Percentiles rank a stretch among this genome's conserved stretches.
Evolutionary conservation across 108 stramenopile species (phyloP).

Genomic region (Parietichytrium sp.): DNA sequence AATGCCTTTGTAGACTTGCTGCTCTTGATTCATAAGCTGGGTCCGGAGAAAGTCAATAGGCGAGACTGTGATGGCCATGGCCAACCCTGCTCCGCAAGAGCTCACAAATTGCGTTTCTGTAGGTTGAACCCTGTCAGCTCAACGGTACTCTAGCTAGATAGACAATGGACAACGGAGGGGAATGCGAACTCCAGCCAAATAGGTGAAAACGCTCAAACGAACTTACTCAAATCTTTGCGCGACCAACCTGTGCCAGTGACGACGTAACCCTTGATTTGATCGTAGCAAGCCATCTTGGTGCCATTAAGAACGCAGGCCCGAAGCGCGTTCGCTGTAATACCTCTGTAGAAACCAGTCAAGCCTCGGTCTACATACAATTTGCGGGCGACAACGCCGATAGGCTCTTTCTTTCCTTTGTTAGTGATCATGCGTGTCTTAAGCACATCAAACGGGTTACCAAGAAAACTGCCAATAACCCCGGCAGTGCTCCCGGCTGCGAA

Average conservation of each 20-base stretch:
- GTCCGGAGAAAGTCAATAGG: slow-evolving; percentile 30
- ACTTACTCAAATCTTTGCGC: slow-evolving; percentile 70
- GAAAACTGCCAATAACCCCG: slow-evolving; percentile 79
- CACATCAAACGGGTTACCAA: slow-evolving; percentile 90
- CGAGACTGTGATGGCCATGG: slow-evolving; percentile 9
- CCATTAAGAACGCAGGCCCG: slow-evolving; percentile 86
- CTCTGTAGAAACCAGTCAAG: slow-evolving; percentile 83
- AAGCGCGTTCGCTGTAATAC: slow-evolving; percentile 76
- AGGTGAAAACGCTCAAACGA: slow-evolving; percentile 55
- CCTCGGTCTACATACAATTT: slow-evolving; percentile 78
- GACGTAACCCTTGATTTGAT: slow-evolving; percentile 79
- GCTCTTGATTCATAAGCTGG: background rate
- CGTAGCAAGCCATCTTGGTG: slow-evolving; percentile 88
- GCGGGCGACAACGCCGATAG: slow-evolving; percentile 61
- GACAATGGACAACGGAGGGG: too few relatives aligned
- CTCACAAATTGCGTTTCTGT: too few relatives aligned
- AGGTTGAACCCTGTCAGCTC: too few relatives aligned
- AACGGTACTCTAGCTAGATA: too few relatives aligned
- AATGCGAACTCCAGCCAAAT: too few relatives aligned
- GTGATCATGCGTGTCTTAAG: slow-evolving; percentile 83
- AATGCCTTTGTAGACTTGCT: background rate
- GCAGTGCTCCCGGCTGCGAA: slow-evolving; percentile 78
- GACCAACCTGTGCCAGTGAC: slow-evolving; percentile 67
- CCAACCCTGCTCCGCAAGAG: slow-evolving; percentile 2
- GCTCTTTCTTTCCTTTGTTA: slow-evolving; percentile 67